phyloP scores from a whole-genome alignment of 179 eudicot genomes.

The Heliamphora pulchella region DNA sequence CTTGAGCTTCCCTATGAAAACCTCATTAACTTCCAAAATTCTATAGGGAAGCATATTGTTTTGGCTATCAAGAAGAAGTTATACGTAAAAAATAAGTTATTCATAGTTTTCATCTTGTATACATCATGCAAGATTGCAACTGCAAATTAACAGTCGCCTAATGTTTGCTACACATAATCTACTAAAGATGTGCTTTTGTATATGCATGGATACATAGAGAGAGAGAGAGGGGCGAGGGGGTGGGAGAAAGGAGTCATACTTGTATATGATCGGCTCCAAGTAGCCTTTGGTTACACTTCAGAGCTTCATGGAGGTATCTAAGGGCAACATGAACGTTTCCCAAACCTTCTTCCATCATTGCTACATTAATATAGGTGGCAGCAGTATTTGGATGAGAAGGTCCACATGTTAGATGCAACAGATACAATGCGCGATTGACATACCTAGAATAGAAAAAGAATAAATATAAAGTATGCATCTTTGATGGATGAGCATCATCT shows the following conservation, averaged over 20 bases:
- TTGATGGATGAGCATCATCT: conserved; percentile 5
- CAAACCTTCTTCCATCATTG: conserved; percentile 99
- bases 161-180: neutral
- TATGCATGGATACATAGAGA: neutral
- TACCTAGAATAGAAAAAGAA: conserved; percentile 40
- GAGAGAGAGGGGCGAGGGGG: conserved; percentile 12
- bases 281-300: conserved; percentile 87
- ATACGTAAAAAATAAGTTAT: neutral
- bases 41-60: neutral
- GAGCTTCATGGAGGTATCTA: conserved; percentile 95
- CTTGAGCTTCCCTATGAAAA: neutral
- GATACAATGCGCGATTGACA: conserved; percentile 93
- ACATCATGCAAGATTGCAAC: neutral
- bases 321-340: conserved; percentile 96
- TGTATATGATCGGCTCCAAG: conserved; percentile 98
- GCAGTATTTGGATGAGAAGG: conserved; percentile 99
- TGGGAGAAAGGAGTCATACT: conserved; percentile 36
- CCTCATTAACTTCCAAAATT: conserved; percentile 4
- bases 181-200: neutral
- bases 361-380: conserved; percentile 93
- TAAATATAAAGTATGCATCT: neutral
- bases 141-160: neutral
- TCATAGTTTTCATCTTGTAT: neutral
- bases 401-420: conserved; percentile 88
- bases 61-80: neutral